phyloP scores from a whole-genome alignment of 192 early-diverging fungal species.

The Podila clonocystis region DNA sequence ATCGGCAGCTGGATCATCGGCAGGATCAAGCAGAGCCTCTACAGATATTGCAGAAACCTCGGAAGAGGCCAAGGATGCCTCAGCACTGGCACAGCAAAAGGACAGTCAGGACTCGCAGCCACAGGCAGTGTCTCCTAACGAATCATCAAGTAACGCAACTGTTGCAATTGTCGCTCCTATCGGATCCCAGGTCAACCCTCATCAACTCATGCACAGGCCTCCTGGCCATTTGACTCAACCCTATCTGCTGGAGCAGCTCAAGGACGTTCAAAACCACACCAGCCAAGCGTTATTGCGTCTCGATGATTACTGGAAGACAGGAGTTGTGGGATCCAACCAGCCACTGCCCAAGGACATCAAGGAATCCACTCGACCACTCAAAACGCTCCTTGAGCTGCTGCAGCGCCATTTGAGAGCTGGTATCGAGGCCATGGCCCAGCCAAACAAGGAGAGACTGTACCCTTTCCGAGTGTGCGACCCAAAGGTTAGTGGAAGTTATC shows the following conservation, averaged over 20 bases:
- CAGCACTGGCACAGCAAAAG: too few species aligned
- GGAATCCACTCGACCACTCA: slow-evolving; percentile 20
- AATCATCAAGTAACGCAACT: neutral
- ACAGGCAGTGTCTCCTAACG: neutral
- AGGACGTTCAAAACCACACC: slow-evolving; percentile 44
- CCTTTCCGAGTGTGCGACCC: slow-evolving; percentile 47
- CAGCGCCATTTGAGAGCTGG: slow-evolving; percentile 32
- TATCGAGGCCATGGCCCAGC: slow-evolving; percentile 44
- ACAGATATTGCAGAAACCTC: too few species aligned
- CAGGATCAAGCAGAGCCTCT: neutral
- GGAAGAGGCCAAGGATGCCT: too few species aligned
- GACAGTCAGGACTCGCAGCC: too few species aligned
- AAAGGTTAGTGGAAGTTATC: slow-evolving; percentile 16
- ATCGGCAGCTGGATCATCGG: neutral
- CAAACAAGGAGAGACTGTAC: slow-evolving; percentile 38
- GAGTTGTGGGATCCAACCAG: too few species aligned
- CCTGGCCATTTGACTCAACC: slow-evolving; percentile 47
- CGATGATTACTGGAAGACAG: slow-evolving; percentile 32
- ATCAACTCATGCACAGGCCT: slow-evolving; percentile 17
- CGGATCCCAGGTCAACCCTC: slow-evolving; percentile 9
- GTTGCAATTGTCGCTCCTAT: neutral
- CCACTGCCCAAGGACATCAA: slow-evolving; percentile 11
- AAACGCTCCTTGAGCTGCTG: slow-evolving; percentile 27
- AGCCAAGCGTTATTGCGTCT: slow-evolving; percentile 18
- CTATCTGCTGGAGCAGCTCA: slow-evolving; percentile 40